These are phyloP conservation scores for Amaranthus hypochondriacus DNA, from an alignment of 148 eudicot genomes.

Conservation along the genomic window DNA sequence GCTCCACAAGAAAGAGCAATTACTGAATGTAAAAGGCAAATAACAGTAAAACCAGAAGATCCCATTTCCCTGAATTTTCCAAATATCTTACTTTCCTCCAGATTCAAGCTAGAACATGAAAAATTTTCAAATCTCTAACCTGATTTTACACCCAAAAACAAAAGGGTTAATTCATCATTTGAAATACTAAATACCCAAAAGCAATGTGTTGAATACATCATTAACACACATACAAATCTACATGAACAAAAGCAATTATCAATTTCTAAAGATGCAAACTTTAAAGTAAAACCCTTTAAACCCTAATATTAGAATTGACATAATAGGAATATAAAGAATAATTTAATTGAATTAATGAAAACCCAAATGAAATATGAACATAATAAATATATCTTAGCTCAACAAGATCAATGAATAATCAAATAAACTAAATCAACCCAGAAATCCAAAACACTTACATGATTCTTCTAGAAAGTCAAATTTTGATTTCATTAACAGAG, in stretches of 20 bases:
- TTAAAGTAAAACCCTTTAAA: slow-evolving; percentile 14
- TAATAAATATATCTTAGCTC: not conserved
- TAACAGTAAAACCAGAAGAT: slow-evolving; percentile 63
- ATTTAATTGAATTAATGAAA: not conserved
- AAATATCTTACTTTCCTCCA: not conserved
- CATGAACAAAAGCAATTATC: slow-evolving; percentile 12
- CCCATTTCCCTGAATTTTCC: slow-evolving; percentile 43
- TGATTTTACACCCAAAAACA: slow-evolving; percentile 2
- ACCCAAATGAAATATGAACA: slow-evolving; percentile 7
- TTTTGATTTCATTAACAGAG: not conserved
- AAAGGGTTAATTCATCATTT: slow-evolving; percentile 4
- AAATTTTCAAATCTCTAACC: not conserved
- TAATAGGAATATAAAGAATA: not conserved
- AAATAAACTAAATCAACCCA: not conserved
- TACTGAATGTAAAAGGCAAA: slow-evolving; percentile 72
- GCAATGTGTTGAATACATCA: slow-evolving; percentile 9
- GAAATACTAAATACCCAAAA: slow-evolving; percentile 4
- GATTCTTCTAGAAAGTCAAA: slow-evolving; percentile 5
- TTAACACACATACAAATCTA: not conserved
- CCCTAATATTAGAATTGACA: slow-evolving; percentile 11
- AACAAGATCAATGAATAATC: not conserved
- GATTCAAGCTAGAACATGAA: not conserved
- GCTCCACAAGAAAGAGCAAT: slow-evolving; percentile 69
- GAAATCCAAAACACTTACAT: not conserved
- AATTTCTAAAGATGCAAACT: not conserved